Base-by-base conservation (phyloP, 2,329 filamentous ascomycete species). In the Nigrospora osmanthi region DNA sequence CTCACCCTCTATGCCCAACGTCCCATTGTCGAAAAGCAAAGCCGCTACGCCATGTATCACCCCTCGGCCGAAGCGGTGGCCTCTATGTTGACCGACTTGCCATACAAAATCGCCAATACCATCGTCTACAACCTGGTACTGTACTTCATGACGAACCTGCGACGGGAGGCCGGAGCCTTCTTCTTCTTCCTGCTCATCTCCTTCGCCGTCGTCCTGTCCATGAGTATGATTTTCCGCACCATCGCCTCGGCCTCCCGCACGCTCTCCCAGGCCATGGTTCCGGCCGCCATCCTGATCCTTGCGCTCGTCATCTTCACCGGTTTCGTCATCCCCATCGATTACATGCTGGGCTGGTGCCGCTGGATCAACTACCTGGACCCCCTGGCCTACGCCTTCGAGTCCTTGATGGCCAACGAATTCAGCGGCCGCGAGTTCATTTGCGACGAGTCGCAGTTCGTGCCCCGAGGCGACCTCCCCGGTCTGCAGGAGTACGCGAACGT, bases 1-100 rank as follows among this genome's bases (percentile, higher is more conserved):
- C 64, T 91, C 31, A 87, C 85, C 0, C 74, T 95, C 6, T 95
- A 91, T 62, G 79, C 85, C 2, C 88, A 95, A 74, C 83, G 89
- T 30, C 85, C 87, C 2, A 95, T 95, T 54, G 87, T 95, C 45
- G 89, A 95, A 61, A 95, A 95, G 61, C 89, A 95, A 55, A 68
- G 76, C 47, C 80, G 84, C 44, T 95, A 94, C 60, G 89, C 89
- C 11, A 74, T 95, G 15, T 94, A 95, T 58, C 89, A 94, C 57
- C 88, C 90, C 0, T 89, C 84, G 12, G 83, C 88, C 14, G 89
- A 95, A 72, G 85, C 87, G 13, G 74, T 87, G 46, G 82, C 86
- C 0, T 91, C 86, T 3, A 91, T 94, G 81, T 64, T 95, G 28
- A 84, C 78, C 49, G 90, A 95, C 55, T 66, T 94, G 64, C 89